Conservation (phyloP, 2,329 filamentous ascomycete genomes). For the Diaporthe sp. region DNA sequence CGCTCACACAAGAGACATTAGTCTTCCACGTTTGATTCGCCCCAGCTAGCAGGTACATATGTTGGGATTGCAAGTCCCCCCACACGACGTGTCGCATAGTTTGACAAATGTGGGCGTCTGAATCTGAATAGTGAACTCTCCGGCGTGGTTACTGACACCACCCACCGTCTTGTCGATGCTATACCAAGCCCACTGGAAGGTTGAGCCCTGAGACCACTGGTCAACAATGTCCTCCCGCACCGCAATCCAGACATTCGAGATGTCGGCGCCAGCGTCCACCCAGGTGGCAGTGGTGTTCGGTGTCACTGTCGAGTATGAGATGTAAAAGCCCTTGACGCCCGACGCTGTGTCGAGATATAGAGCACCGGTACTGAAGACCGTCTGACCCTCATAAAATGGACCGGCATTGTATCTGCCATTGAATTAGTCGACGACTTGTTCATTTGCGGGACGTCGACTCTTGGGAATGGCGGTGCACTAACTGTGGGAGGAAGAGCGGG, state of each 20-base stretch:
- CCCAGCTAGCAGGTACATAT: conserved; percentile 2
- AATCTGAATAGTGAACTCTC: neutral
- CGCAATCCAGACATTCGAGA: conserved; percentile 5
- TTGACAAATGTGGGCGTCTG: conserved; percentile 18
- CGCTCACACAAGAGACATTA: no score
- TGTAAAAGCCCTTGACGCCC: neutral
- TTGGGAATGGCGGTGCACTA: neutral
- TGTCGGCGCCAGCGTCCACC: conserved; percentile 14
- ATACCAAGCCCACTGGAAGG: neutral
- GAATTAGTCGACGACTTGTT: neutral
- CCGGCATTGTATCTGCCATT: neutral
- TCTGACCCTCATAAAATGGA: neutral
- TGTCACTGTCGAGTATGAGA: neutral
- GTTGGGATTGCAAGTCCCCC: neutral
- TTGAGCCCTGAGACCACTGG: neutral
- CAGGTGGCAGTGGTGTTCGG: conserved; percentile 8
- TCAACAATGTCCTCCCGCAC: neutral
- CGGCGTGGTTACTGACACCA: neutral
- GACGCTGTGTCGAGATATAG: conserved; percentile 1
- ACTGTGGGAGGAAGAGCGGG: neutral
- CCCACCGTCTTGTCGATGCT: neutral
- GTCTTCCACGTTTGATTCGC: no score
- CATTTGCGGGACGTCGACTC: neutral
- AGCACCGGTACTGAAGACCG: neutral
- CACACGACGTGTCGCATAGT: neutral